Base-by-base conservation (phyloP, 306 rosid genomes). In the Oxytropis ochrocephala region DNA sequence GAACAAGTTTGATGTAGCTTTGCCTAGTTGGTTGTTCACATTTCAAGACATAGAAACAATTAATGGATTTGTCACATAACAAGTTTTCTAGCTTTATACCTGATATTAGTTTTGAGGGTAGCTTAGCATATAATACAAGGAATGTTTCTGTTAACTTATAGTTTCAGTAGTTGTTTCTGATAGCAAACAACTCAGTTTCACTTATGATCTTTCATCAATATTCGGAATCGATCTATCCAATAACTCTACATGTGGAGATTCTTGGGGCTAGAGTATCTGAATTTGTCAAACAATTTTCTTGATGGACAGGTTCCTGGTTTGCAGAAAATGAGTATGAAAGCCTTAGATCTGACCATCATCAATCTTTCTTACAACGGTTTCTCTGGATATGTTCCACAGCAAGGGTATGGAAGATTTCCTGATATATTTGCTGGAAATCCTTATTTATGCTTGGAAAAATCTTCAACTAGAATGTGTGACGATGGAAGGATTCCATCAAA, bases 351-450 rank as follows among this genome's bases (percentile, higher is more conserved):
- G 53, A 70, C 83, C 38, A 75, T 64, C 64, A 64, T 94, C 80
- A 86, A 94, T 79, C 79, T 94, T 59, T 94, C 99, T 2, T 94
- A 84, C 70, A 94, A 94, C 76, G 78, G 92, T 73, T 88, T 94
- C 69, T 94, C 97, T 12, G 97, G 99, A 54, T 87, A 79, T 69
- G 95, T 94, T 44, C 64, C 89, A 0, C 79, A 73, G 79, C 94
- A 84, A 49, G 97, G 91, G 32, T 94, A 80, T 69, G 82, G 80
- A 77, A 86, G 81, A 78, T 94, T 90, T 85, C 95, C 97, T 0
- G 96, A 95, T n/a, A 97, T 97, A 75, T 94, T 91, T 75, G 92
- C 87, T 14, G 97, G 99, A 67, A 94, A 94, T 77, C 99, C 96
- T 6, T 81, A 75, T 64, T 81, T 94, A 75, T 94, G 99, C 74